phyloP scores from a whole-genome alignment of 2,329 filamentous ascomycete genomes.

The Fusarium abutilonis region DNA sequence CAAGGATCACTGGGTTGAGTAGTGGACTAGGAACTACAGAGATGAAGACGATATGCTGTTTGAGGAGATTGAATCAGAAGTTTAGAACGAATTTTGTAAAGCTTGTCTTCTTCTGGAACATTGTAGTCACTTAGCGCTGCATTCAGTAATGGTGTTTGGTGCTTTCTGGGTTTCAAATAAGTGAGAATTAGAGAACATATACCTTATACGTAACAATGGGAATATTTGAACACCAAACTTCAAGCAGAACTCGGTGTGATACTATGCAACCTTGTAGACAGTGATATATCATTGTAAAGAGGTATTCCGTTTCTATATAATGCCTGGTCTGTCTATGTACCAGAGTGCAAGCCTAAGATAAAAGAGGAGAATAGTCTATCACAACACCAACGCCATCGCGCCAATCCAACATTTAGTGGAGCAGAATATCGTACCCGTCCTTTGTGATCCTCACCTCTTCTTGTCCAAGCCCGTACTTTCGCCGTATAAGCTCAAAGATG shows the following conservation, averaged over 20 bases:
- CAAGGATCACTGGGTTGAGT: no score
- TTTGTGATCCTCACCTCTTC: slow-evolving; percentile 72
- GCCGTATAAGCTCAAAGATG: slow-evolving; percentile 78
- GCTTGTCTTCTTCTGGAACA: no score
- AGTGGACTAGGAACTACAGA: no score
- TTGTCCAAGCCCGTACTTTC: slow-evolving; percentile 73
- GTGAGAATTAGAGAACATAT: no score
- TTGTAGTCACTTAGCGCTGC: no score
- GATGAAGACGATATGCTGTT: no score
- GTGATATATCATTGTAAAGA: neutral
- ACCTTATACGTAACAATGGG: no score
- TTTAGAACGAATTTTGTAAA: no score
- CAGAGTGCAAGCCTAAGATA: neutral
- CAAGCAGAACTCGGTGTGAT: neutral
- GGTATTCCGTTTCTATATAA: slow-evolving; percentile 16
- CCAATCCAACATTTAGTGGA: slow-evolving; percentile 49
- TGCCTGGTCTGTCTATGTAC: slow-evolving; percentile 2
- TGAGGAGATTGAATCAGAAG: no score
- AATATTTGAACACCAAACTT: neutral
- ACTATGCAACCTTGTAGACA: neutral
- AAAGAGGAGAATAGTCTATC: slow-evolving; percentile 36
- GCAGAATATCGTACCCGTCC: slow-evolving; percentile 76
- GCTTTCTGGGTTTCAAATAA: no score
- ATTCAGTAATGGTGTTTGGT: no score
- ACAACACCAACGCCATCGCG: slow-evolving; percentile 26